phyloP scores from a whole-genome alignment of 352 stramenopile genomes.

The Aphanomyces cochlioides region DNA sequence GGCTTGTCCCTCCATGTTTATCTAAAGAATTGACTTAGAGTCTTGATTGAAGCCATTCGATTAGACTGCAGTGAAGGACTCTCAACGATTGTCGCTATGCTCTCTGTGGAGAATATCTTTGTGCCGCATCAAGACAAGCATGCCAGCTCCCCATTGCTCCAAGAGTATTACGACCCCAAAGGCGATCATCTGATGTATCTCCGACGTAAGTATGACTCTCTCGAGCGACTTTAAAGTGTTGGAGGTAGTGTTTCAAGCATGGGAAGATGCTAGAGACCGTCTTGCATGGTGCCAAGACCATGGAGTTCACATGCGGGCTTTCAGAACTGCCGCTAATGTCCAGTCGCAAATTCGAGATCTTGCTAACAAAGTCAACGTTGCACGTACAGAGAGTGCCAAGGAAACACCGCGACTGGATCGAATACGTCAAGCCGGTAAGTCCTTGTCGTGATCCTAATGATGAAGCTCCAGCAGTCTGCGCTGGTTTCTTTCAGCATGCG shows the following conservation, averaged over 20 bases:
- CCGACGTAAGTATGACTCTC: not conserved
- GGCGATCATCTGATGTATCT: conserved; percentile 20
- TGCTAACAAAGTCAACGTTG: conserved; percentile 35
- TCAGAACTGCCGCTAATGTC: conserved; percentile 54
- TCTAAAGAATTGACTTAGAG: conserved; percentile 13
- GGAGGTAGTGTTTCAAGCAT: conserved; percentile 34
- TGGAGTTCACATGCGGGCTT: conserved; percentile 46
- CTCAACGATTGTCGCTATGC: conserved; percentile 74
- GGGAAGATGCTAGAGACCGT: conserved; percentile 34
- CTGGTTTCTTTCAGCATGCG: conserved; percentile 67
- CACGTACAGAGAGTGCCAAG: conserved; percentile 16
- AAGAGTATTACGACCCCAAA: conserved; percentile 6
- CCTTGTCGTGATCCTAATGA: not conserved
- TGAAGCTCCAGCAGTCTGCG: conserved; percentile 38
- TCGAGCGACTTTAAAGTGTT: no score
- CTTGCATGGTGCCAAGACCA: conserved; percentile 54
- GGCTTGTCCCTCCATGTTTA: not conserved
- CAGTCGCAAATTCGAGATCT: conserved; percentile 61
- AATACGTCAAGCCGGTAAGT: conserved; percentile 37
- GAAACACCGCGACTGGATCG: conserved; percentile 32
- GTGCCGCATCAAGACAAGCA: conserved; percentile 31
- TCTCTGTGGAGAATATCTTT: conserved; percentile 80
- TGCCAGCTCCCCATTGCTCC: not conserved
- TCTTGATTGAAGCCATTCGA: conserved; percentile 57
- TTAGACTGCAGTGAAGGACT: conserved; percentile 61